These are phyloP conservation scores for Talaromyces atroroseus DNA, from an alignment of 2,329 filamentous ascomycete species.

Conservation along the genomic window DNA sequence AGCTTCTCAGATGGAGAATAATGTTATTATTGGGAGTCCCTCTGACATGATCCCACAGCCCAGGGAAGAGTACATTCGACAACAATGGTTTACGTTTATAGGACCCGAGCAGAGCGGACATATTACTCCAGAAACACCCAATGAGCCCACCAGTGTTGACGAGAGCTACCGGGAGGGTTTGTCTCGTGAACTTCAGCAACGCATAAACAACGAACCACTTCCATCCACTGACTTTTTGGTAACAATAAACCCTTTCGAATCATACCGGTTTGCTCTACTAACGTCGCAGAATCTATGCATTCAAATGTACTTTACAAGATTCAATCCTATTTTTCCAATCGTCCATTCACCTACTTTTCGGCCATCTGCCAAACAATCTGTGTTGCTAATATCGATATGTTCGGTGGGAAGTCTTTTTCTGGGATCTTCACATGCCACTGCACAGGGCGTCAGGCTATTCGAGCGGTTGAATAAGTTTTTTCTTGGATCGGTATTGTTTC, in stretches of 20 bases:
- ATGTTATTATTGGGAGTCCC: not conserved
- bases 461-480: constrained; percentile 21
- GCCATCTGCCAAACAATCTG: constrained; percentile 23
- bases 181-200: constrained; percentile 14
- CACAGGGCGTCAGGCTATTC: constrained; percentile 25
- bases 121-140: constrained; percentile 6
- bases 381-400: constrained; percentile 33
- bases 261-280: too few relatives aligned
- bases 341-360: constrained; percentile 15
- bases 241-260: not conserved
- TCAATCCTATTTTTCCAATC: constrained; percentile 16
- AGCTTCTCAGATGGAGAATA: not conserved
- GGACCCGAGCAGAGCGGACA: not conserved
- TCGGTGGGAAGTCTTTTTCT: constrained; percentile 34
- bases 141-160: not conserved
- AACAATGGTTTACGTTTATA: constrained; percentile 5
- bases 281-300: constrained; percentile 16
- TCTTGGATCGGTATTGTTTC: constrained; percentile 2
- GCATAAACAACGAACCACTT: constrained; percentile 14
- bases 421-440: constrained; percentile 25
- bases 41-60: not conserved
- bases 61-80: not conserved
- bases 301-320: constrained; percentile 18
- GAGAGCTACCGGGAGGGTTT: constrained; percentile 12
- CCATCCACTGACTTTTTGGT: constrained; percentile 8